These are phyloP conservation scores for Speleostelium caveatum DNA, from an alignment of 78 protist genomes.

Conservation along the genomic window DNA sequence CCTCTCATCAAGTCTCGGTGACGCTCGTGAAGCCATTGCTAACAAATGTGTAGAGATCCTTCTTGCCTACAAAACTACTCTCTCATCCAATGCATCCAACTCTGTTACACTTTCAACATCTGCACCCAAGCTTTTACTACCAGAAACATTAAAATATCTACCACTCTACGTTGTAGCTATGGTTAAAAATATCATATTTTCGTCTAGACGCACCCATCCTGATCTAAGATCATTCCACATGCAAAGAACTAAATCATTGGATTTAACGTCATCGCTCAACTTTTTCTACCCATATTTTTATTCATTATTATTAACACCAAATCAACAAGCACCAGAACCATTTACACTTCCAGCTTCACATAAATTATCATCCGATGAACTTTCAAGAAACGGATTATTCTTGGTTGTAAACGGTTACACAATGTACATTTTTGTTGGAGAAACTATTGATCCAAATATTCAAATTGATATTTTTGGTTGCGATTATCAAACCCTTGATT, in stretches of 20 bases:
- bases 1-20: slow-evolving; percentile 21
- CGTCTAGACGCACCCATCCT: slow-evolving; percentile 14
- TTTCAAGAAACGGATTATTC: slow-evolving; percentile 47
- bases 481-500: slow-evolving; percentile 3
- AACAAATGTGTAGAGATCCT: slow-evolving; percentile 72
- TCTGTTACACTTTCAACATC: slow-evolving; percentile 24
- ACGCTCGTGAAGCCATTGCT: slow-evolving; percentile 82
- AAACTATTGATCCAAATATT: slow-evolving; percentile 9
- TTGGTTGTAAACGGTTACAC: slow-evolving; percentile 51
- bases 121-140: slow-evolving; percentile 73
- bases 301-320: background rate
- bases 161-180: slow-evolving; percentile 81
- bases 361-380: slow-evolving; percentile 40
- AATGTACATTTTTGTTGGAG: slow-evolving; percentile 50
- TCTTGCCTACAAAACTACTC: slow-evolving; percentile 41
- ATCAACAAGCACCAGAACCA: slow-evolving; percentile 21
- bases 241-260: slow-evolving; percentile 61
- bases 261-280: slow-evolving; percentile 50
- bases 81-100: background rate
- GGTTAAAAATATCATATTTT: slow-evolving; percentile 71
- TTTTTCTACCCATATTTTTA: slow-evolving; percentile 74
- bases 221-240: slow-evolving; percentile 62
- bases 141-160: slow-evolving; percentile 79
- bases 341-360: slow-evolving; percentile 14
- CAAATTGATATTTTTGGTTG: slow-evolving; percentile 40